Evolutionary conservation across 805 yeast species (phyloP), one percentile per base, ranked within the genome.

Genomic region (Pichia californica): DNA sequence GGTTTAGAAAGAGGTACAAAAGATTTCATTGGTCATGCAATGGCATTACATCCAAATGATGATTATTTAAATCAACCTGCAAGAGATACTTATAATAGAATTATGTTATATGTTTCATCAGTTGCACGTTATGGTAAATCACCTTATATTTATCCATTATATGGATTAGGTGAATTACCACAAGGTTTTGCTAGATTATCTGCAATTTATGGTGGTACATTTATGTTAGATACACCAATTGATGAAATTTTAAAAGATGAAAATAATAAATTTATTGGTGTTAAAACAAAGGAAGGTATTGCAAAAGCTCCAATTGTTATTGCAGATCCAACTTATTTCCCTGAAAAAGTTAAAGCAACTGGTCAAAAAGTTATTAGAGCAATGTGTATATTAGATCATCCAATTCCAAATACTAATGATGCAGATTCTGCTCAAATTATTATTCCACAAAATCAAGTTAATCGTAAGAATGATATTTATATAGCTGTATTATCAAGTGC

Each of bases 251-350:
- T 85, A 40, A 89, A 81, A 63, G 79, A 74, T 41, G 82, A 76
- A 13, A 78, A 75, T 23, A 86, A 82, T 16, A 83, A 79, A 58
- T 88, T 88, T 53, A 70, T 71, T 26, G 97, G 98, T 46, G 95
- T 93, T 37, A 79, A 80, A 54, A 84, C 96, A 40, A 93, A 89
- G 51, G 93, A 88, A 56, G 98, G 96, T 50, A 73, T 73, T 33
- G 96, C 96, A 14, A 83, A 78, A 56, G 96, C 99, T 0, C 95
- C 95, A 49, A 69, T 88, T 46, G 94, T 93, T 29, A 88, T 93
- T 67, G 96, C 96, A 21, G 99, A 93, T 64, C 99, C 99, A 46
- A 91, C 98, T 16, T 93, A 93, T 59, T 93, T 93, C 79, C 96
- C 97, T 3, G 81, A 79, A 38, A 78, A 74, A 60, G 93, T 85